These are phyloP conservation scores for Thalia dealbata DNA, from an alignment of 176 grass and related monocot genomes.

Conservation along the genomic window DNA sequence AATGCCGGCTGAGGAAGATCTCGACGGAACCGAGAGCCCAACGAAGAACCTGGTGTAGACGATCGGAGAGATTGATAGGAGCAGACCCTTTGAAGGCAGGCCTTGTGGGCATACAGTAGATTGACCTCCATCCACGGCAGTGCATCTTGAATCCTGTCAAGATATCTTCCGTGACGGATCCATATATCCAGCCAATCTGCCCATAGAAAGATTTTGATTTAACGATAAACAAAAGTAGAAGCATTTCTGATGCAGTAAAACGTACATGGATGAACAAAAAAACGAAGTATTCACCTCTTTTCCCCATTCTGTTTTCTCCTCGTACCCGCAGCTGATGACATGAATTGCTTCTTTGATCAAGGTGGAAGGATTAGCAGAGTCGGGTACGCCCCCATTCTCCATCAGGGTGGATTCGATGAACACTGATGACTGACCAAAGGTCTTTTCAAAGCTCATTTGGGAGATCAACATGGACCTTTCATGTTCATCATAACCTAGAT, in stretches of 20 bases:
- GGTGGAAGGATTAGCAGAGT: slow-evolving; percentile 61
- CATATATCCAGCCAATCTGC: neutral
- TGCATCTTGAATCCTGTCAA: slow-evolving; percentile 94
- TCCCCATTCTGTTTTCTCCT: slow-evolving; percentile 99
- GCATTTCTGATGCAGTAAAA: neutral
- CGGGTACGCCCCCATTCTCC: slow-evolving; percentile 82
- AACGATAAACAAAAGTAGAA: neutral
- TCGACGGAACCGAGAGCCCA: slow-evolving; percentile 94
- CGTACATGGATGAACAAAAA: slow-evolving; percentile 5
- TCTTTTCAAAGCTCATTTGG: slow-evolving; percentile 92
- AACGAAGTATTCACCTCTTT: slow-evolving; percentile 43
- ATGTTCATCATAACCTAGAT: slow-evolving; percentile 78
- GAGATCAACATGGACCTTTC: slow-evolving; percentile 87
- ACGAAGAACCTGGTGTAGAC: slow-evolving; percentile 91
- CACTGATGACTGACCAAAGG: slow-evolving; percentile 76
- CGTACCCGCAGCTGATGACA: slow-evolving; percentile 87
- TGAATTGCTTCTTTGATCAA: slow-evolving; percentile 98
- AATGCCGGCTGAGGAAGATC: slow-evolving; percentile 84
- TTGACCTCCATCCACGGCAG: slow-evolving; percentile 91
- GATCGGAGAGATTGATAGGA: slow-evolving; percentile 92
- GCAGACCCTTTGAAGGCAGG: slow-evolving; percentile 95
- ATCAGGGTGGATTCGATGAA: slow-evolving; percentile 97
- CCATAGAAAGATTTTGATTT: neutral
- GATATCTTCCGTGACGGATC: slow-evolving; percentile 96
- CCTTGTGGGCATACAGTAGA: slow-evolving; percentile 86